Base-by-base conservation (phyloP, 2,329 filamentous ascomycete species). In the Verticillium isaacii region DNA sequence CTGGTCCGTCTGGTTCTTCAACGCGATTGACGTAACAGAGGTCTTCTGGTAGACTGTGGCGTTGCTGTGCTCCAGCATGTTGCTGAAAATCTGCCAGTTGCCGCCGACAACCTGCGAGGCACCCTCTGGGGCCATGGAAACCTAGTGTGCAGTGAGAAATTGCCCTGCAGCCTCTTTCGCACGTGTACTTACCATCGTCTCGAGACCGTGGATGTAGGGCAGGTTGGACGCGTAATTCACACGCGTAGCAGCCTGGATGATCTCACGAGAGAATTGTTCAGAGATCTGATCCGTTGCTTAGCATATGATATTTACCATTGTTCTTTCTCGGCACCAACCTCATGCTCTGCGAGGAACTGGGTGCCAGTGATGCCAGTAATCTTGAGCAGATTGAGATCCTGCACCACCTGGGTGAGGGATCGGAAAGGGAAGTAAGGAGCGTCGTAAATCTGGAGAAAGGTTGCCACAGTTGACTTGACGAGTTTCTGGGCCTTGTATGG, bases 221-320 rank as follows among this genome's bases (percentile, higher is more conserved):
- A 98, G 75, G 68, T 98, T 97, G 57, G 93, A 92, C 1, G 91
- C 95, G 75, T 97, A 99, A 74, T 98, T 98, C 65, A 97, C 94
- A 23, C 95, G 85, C 1, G 95, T 97, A 62, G 88, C 90, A 1
- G 94, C 92, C 75, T 98, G 94, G 32, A 98, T 86, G 57, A 99
- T 86, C 58, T 99, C 92, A 15, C 85, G 85, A 0, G 88, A 81
- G 72, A 96, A 98, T 0, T 79, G 72, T 0, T 81, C 77, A 29
- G 84, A 80, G 61, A 97, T 87, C 69, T 87, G 41, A 3, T 1
- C n/a, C 4, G 29, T 1, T 29, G 25, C 41, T 39, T 9, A 55
- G 60, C 2, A 39, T 5, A 11, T 32, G 29, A 11, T 5, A 37
- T 15, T 6, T 17, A 32, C 45, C 52, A 17, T 9, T 37, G 14